These are phyloP conservation scores for Ploettnerulaceae sp. DNA, from an alignment of 2,329 filamentous ascomycete genomes.

Conservation along the genomic window DNA sequence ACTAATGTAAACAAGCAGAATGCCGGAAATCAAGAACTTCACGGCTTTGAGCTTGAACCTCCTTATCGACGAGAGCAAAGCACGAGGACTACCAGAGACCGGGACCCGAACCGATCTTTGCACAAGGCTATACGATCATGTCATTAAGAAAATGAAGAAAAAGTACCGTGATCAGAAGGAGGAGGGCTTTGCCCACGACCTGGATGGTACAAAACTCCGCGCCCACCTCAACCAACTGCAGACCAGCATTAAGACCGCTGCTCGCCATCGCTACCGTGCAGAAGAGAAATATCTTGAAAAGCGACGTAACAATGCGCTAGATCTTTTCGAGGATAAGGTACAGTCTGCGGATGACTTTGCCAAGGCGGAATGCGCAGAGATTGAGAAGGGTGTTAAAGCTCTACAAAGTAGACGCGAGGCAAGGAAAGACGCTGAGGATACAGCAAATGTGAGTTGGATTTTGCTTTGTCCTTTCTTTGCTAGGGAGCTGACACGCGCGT, in stretches of 20 bases:
- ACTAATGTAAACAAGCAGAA: no score
- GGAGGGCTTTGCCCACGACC: background rate
- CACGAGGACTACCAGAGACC: background rate
- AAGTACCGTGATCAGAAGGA: background rate
- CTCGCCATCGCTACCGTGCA: background rate
- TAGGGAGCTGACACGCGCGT: no score
- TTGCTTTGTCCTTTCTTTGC: no score
- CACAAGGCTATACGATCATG: background rate
- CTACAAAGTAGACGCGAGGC: no score
- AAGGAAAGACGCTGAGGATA: no score
- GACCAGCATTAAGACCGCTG: background rate
- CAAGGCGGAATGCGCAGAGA: no score
- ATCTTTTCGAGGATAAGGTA: no score
- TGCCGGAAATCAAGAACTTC: no score
- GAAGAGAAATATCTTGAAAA: background rate
- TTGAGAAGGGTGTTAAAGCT: no score
- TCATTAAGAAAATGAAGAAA: background rate
- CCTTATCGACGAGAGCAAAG: background rate
- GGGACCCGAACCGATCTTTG: background rate
- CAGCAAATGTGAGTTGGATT: no score
- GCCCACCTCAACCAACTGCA: background rate
- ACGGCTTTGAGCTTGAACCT: no score
- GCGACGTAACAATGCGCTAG: background rate
- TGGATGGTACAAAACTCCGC: background rate
- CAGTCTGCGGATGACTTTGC: no score